phyloP scores from a whole-genome alignment of 176 grass and related monocot genomes.

The Oryza punctata region DNA sequence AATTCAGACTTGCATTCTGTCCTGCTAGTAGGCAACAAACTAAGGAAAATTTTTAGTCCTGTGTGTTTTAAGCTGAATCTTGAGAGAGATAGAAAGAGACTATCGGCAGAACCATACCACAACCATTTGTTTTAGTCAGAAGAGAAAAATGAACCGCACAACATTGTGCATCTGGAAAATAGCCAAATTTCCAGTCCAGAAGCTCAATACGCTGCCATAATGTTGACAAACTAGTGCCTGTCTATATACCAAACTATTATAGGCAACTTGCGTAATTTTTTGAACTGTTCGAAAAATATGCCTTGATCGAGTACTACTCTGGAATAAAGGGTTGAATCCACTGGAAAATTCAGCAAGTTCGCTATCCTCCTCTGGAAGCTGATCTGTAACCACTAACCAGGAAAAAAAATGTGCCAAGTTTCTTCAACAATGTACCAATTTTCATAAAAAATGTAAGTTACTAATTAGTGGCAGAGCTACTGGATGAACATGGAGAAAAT shows the following conservation, averaged over 20 bases:
- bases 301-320: too few species aligned
- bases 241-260: too few species aligned
- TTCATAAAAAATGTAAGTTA: neutral
- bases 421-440: too few species aligned
- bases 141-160: neutral
- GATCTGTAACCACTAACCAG: neutral
- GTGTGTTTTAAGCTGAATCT: too few species aligned
- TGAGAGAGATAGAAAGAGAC: neutral
- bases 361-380: neutral
- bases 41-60: neutral
- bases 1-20: neutral
- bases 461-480: neutral
- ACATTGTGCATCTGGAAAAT: neutral
- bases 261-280: neutral
- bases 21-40: neutral
- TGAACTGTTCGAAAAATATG: neutral
- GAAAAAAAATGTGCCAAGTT: neutral
- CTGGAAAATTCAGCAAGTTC: neutral
- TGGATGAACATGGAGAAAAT: too few species aligned
- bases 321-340: neutral
- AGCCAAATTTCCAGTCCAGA: neutral
- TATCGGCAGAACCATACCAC: too few species aligned
- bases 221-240: neutral
- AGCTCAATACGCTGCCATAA: neutral
- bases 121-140: neutral